These are phyloP conservation scores for Elymus sibiricus DNA, from an alignment of 176 grass and related monocot genomes.

Conservation along the genomic window DNA sequence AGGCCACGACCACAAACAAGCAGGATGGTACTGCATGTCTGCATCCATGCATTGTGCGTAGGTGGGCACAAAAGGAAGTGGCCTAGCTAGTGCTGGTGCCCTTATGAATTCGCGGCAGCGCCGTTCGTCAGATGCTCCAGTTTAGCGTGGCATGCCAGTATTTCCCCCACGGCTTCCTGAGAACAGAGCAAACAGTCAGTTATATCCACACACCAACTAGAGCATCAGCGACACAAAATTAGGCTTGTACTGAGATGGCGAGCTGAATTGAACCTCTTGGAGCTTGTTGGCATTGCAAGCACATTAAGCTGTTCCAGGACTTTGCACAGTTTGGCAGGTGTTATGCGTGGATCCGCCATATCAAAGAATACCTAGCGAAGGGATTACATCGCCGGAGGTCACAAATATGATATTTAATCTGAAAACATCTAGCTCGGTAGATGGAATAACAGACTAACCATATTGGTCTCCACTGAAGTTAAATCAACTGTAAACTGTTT, in stretches of 20 bases:
- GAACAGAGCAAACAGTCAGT: background rate
- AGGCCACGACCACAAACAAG: background rate
- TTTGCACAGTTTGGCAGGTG: too few species aligned
- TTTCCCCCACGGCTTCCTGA: constrained; percentile 67
- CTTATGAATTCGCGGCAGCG: constrained; percentile 12
- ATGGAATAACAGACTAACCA: too few species aligned
- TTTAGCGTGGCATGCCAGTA: constrained; percentile 30
- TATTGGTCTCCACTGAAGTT: too few species aligned
- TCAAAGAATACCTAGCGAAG: too few species aligned
- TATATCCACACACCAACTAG: background rate
- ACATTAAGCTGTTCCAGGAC: constrained; percentile 58
- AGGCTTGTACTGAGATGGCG: too few species aligned
- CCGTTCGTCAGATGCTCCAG: constrained; percentile 31
- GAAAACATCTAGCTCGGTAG: too few species aligned
- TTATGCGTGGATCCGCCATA: too few species aligned
- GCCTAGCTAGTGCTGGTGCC: constrained; percentile 20
- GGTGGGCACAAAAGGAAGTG: background rate
- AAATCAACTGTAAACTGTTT: too few species aligned
- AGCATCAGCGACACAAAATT: too few species aligned
- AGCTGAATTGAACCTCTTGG: constrained; percentile 48
- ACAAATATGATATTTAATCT: too few species aligned
- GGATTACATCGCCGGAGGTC: too few species aligned
- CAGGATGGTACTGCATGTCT: background rate
- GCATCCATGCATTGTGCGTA: background rate
- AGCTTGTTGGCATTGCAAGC: constrained; percentile 70